Percentiles rank a stretch among this genome's conserved stretches.
phyloP scores from a whole-genome alignment of 352 stramenopile species.

The Pythium chondricola region DNA sequence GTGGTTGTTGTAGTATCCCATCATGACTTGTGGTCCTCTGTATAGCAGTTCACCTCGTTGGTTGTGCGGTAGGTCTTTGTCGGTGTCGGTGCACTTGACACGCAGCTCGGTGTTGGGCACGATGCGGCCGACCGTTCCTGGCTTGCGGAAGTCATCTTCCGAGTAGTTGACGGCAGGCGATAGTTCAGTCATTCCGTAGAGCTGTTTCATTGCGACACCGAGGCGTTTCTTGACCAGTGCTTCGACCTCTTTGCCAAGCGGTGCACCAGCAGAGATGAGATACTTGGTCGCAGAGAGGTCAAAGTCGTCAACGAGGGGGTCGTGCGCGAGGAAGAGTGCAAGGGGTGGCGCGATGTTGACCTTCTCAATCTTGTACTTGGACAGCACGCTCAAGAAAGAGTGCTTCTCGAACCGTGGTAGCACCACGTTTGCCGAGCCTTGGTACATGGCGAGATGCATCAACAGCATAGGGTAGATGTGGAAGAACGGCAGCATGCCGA shows the following conservation, averaged over 20 bases:
- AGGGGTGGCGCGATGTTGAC: constrained; percentile 86
- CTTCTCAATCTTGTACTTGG: constrained; percentile 39
- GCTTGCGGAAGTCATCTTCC: constrained; percentile 5
- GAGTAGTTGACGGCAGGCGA: constrained; percentile 20
- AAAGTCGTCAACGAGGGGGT: constrained; percentile 89
- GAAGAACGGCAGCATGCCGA: constrained; percentile 89
- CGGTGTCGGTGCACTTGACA: constrained; percentile 31
- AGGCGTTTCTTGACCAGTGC: constrained; percentile 46
- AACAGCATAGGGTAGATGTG: constrained; percentile 91
- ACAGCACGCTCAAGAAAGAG: constrained; percentile 74
- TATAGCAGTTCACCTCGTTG: constrained; percentile 65
- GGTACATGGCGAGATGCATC: constrained; percentile 74
- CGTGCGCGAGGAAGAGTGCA: constrained; percentile 76
- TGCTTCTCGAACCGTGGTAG: constrained; percentile 34
- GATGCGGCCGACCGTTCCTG: constrained; percentile 21
- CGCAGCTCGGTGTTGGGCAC: constrained; percentile 29
- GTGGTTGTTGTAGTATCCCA: constrained; percentile 86
- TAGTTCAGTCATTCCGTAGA: constrained; percentile 41
- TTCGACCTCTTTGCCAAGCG: constrained; percentile 63
- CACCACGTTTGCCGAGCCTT: constrained; percentile 80
- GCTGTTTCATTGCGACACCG: constrained; percentile 25
- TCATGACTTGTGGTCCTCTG: constrained; percentile 26
- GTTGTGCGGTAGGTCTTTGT: constrained; percentile 23
- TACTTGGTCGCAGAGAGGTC: constrained; percentile 77
- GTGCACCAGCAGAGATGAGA: constrained; percentile 68